Conservation (phyloP, 306 rosid species). For the Crotalaria pallida region DNA sequence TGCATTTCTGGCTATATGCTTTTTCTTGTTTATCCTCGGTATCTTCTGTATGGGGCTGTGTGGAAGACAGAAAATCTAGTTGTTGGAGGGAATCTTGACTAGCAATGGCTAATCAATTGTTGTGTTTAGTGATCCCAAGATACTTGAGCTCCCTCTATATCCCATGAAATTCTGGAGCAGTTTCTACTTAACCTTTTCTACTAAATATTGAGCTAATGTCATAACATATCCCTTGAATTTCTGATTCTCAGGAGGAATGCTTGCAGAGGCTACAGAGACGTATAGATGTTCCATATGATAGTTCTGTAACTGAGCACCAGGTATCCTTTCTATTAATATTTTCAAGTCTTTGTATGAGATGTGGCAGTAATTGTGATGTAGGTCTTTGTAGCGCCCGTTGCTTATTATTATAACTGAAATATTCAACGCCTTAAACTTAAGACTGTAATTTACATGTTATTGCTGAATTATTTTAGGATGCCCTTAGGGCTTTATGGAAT, state of each 20-base stretch:
- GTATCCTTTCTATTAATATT: constrained; percentile 35
- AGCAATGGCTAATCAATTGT: not conserved
- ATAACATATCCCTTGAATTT: constrained; percentile 13
- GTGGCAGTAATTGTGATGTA: constrained; percentile 1
- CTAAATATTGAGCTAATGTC: not conserved
- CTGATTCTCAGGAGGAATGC: constrained; percentile 73
- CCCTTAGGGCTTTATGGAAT: constrained; percentile 88
- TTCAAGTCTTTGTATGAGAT: not conserved
- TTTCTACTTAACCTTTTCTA: not conserved
- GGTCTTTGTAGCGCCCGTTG: not conserved
- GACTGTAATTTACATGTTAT: constrained; percentile 15
- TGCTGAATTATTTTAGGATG: constrained; percentile 49
- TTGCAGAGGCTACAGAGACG: constrained; percentile 80
- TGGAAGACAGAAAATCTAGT: not conserved
- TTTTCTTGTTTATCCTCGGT: not conserved
- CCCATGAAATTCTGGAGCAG: not conserved
- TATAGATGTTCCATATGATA: constrained; percentile 75
- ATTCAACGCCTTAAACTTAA: not conserved
- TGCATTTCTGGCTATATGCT: not conserved
- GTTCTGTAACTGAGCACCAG: constrained; percentile 83
- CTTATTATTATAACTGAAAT: not conserved
- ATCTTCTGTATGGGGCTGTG: not conserved
- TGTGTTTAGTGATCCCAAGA: not conserved
- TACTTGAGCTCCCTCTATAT: not conserved
- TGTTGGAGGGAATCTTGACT: not conserved